These are phyloP conservation scores for Aspergillus neotritici DNA, from an alignment of 2,329 filamentous ascomycete species.

Conservation along the genomic window DNA sequence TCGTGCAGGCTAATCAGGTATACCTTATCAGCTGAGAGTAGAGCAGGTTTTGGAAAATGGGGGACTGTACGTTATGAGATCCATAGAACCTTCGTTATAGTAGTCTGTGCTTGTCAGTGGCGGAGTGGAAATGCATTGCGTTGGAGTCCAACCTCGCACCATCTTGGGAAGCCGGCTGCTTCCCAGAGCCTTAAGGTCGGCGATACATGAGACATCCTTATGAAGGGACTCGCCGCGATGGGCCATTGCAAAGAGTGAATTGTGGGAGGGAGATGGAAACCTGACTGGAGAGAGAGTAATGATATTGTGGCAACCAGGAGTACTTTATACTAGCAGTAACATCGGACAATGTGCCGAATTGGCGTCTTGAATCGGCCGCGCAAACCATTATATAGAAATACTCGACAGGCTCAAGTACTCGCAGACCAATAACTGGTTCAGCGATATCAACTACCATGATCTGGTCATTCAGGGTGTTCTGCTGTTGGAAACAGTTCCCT, in stretches of 20 bases:
- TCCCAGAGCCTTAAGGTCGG: constrained; percentile 39
- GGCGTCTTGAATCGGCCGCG: too few relatives aligned
- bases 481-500: constrained; percentile 9
- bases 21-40: too few relatives aligned
- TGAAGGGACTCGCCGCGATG: constrained; percentile 27
- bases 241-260: constrained; percentile 18
- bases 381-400: too few relatives aligned
- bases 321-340: too few relatives aligned
- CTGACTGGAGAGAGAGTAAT: too few relatives aligned
- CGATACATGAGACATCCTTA: constrained; percentile 27
- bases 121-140: neutral
- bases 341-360: too few relatives aligned
- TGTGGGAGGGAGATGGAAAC: too few relatives aligned
- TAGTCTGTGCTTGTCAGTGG: constrained; percentile 40
- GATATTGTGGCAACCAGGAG: too few relatives aligned
- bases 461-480: too few relatives aligned
- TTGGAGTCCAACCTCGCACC: constrained; percentile 27
- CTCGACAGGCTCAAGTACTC: too few relatives aligned
- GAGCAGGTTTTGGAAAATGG: neutral
- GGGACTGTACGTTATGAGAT: constrained; percentile 42
- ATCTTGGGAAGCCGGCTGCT: constrained; percentile 37
- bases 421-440: too few relatives aligned
- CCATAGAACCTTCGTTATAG: constrained; percentile 55
- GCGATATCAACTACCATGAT: too few relatives aligned
- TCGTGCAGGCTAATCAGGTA: constrained; percentile 38